Base-by-base conservation (phyloP, 805 yeast genomes). In the Lachancea kluyveri region DNA sequence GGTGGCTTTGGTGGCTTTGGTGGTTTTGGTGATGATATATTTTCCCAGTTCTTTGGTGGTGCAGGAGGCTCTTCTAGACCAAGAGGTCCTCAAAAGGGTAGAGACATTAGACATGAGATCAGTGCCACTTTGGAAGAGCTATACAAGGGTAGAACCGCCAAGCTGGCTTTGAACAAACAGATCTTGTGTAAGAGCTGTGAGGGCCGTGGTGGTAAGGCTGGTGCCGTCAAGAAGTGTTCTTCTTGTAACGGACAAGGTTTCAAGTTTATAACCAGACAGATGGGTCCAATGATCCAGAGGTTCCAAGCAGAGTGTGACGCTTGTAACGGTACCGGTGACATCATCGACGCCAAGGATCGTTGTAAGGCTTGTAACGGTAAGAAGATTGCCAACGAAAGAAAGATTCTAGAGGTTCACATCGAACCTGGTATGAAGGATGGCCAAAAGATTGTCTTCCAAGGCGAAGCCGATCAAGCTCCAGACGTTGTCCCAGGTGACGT, bases 271-370 rank as follows among this genome's bases (percentile, higher is more conserved):
- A 85, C 96, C 32, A 83, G 95, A 69, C 97, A 92, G 66, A 88
- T 92, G 96, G 99, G 99, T 50, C 96, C 95, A 46, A 86, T 92
- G 88, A 83, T 92, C 54, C 99, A 92, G 70, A 83, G 96, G 72
- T 84, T 84, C 77, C 97, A 92, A 68, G 77, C 94, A 27, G 78
- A 77, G 33, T 92, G 99, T 81, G 90, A 83, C 48, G 79, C 64
- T 38, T 92, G 99, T 77, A 65, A 76, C 45, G 98, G 97, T 57
- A 70, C 80, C 39, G 99, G 99, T 59, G 90, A 82, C 60, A 81
- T 80, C 43, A 74, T 87, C 55, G 77, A 81, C 59, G 72, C 88
- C 33, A 81, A 81, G 67, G 95, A 86, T 65, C 74, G 87, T 54
- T 92, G 99, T 77, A 74, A 74, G 49, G 54, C 62, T 17, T 92